Percentiles rank a stretch among this genome's conserved stretches.
Conservation (phyloP, 2,329 filamentous ascomycete genomes). For the Calonectria hawksworthii region DNA sequence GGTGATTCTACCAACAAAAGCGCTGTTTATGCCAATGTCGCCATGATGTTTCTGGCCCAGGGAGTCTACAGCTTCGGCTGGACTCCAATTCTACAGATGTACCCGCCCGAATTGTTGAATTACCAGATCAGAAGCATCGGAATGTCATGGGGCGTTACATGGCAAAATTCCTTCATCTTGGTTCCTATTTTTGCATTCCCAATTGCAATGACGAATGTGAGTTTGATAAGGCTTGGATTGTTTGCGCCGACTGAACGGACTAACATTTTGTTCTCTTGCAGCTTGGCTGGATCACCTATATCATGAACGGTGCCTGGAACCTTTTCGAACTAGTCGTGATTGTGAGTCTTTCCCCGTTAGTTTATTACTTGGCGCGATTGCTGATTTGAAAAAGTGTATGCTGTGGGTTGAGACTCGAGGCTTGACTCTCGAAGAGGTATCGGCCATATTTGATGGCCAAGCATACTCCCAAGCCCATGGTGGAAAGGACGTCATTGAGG, state of each 20-base stretch:
- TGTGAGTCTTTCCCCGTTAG: background rate
- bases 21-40: background rate
- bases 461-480: background rate
- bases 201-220: background rate
- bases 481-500: background rate
- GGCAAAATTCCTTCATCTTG: constrained; percentile 1
- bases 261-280: background rate
- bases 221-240: background rate
- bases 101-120: constrained; percentile 10
- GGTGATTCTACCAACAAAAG: background rate
- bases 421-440: background rate
- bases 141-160: constrained; percentile 17
- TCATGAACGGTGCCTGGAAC: background rate
- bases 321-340: background rate
- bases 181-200: background rate
- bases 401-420: background rate
- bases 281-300: background rate
- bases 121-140: constrained; percentile 17
- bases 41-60: background rate
- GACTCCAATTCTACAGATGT: background rate
- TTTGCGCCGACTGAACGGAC: background rate
- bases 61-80: background rate
- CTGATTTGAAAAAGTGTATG: background rate
- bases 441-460: background rate
- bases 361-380: background rate